These are phyloP conservation scores for Helminthosporium solani DNA, from an alignment of 2,329 filamentous ascomycete genomes.

Conservation along the genomic window DNA sequence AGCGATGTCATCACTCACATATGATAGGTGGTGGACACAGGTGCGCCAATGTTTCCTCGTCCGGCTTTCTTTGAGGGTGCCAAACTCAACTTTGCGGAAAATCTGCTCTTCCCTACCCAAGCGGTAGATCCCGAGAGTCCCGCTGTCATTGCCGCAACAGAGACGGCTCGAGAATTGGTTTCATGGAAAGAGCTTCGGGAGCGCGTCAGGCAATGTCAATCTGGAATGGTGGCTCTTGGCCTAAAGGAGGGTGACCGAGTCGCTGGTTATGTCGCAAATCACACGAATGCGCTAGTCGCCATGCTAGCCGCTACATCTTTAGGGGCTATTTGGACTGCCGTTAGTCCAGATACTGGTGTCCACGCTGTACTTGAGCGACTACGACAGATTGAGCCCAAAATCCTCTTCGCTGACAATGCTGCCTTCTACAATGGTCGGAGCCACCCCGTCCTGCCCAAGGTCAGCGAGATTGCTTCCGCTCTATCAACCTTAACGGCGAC, in stretches of 20 bases:
- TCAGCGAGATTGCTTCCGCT: conserved; percentile 69
- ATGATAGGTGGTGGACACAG: conserved; percentile 64
- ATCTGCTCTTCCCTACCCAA: conserved; percentile 76
- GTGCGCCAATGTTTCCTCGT: conserved; percentile 77
- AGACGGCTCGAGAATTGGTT: conserved; percentile 64
- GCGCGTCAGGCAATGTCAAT: conserved; percentile 70
- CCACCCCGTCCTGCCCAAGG: conserved; percentile 78
- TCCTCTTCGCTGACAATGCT: conserved; percentile 86
- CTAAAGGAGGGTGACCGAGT: conserved; percentile 63
- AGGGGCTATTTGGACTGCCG: conserved; percentile 89
- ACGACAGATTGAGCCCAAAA: conserved; percentile 76
- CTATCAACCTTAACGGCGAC: conserved; percentile 68
- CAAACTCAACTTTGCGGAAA: conserved; percentile 90
- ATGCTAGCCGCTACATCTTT: conserved; percentile 82
- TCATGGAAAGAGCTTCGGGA: conserved; percentile 82
- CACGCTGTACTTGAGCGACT: conserved; percentile 87
- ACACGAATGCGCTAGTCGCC: conserved; percentile 80
- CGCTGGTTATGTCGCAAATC: conserved; percentile 81
- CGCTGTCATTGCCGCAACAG: conserved; percentile 80
- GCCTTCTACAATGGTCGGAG: conserved; percentile 88
- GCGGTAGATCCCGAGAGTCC: conserved; percentile 58
- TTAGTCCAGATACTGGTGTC: conserved; percentile 89
- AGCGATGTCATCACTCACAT: conserved; percentile 15
- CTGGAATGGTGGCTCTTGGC: conserved; percentile 66
- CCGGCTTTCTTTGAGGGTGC: conserved; percentile 81